A percentile compares a stretch with the other conserved stretches of the same genome.
Conservation (phyloP, 306 rosid genomes). For the Begonia fuchsioides region DNA sequence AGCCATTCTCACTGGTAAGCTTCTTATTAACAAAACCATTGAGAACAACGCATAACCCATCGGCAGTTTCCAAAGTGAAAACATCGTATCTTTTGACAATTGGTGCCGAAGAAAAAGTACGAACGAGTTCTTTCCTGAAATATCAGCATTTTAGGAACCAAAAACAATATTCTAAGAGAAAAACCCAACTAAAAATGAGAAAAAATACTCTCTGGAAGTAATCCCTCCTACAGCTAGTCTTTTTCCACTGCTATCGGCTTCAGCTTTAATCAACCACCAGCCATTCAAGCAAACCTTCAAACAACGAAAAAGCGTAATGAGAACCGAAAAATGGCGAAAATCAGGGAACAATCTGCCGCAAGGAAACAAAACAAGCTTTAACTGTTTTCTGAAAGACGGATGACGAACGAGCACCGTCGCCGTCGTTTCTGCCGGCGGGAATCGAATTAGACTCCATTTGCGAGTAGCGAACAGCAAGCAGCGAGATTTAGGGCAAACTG, state of each 20-base stretch:
- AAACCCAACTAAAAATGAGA: conserved; percentile 5
- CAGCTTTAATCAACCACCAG: conserved; percentile 54
- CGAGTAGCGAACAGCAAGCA: too few species aligned
- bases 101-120: conserved; percentile 53
- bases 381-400: neutral
- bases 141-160: neutral
- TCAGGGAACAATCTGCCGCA: neutral
- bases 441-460: too few species aligned
- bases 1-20: conserved; percentile 41
- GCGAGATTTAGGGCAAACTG: too few species aligned
- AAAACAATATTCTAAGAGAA: neutral
- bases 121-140: conserved; percentile 33
- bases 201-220: conserved; percentile 29
- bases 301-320: neutral
- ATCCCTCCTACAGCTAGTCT: conserved; percentile 47
- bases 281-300: conserved; percentile 33
- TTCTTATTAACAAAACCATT: conserved; percentile 37
- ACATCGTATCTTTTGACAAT: conserved; percentile 30
- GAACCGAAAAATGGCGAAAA: neutral
- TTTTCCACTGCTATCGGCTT: conserved; percentile 22
- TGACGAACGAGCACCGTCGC: too few species aligned
- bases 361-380: neutral
- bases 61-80: conserved; percentile 49
- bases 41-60: conserved; percentile 31
- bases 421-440: too few species aligned